phyloP scores from a whole-genome alignment of 2,329 filamentous ascomycete genomes.

The Beauveria sp. region DNA sequence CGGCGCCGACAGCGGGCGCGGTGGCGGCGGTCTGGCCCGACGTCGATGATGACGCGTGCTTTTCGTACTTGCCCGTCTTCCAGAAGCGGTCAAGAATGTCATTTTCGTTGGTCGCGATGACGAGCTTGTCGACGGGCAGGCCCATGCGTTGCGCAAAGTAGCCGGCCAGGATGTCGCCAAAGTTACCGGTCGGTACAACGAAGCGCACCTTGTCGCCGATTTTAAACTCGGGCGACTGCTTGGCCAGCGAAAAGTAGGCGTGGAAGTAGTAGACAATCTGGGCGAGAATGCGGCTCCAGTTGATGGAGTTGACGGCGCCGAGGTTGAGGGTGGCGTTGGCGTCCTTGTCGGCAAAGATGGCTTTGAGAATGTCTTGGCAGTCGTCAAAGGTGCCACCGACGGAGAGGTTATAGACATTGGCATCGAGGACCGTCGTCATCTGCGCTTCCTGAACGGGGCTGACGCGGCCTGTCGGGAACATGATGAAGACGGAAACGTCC shows the following conservation, averaged over 20 bases:
- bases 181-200: conserved; percentile 92
- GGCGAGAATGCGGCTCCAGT: conserved; percentile 89
- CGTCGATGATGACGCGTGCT: conserved; percentile 49
- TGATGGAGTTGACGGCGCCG: conserved; percentile 93
- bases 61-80: conserved; percentile 84
- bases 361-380: conserved; percentile 95
- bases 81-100: conserved; percentile 95
- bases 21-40: conserved; percentile 55
- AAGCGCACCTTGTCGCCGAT: conserved; percentile 67
- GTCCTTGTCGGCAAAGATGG: conserved; percentile 77
- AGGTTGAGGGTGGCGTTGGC: conserved; percentile 78
- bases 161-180: conserved; percentile 87
- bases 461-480: conserved; percentile 85
- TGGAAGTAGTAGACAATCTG: conserved; percentile 98
- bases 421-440: conserved; percentile 89
- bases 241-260: conserved; percentile 77
- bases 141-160: conserved; percentile 92
- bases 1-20: conserved; percentile 52
- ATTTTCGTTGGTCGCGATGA: conserved; percentile 95
- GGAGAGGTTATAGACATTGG: conserved; percentile 86
- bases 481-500: conserved; percentile 92
- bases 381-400: conserved; percentile 92
- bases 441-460: conserved; percentile 91
- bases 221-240: conserved; percentile 51
- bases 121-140: conserved; percentile 76